A percentile compares a stretch with the other conserved stretches of the same genome.
Conservation (phyloP, 2,329 filamentous ascomycete species). For the Claviceps maximensis region DNA sequence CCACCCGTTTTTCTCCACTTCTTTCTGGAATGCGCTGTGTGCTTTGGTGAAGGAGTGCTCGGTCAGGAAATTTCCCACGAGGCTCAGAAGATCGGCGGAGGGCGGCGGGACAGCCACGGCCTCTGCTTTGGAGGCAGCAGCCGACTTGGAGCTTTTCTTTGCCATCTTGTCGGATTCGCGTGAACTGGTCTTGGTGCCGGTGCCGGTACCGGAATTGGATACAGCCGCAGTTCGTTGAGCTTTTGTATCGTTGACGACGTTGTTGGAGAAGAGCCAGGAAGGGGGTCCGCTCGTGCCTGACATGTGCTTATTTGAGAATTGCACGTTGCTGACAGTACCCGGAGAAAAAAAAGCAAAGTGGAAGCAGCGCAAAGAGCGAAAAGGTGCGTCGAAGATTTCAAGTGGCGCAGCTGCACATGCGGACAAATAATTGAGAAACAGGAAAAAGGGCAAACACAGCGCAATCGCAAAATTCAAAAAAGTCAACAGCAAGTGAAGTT, state of each 20-base stretch:
- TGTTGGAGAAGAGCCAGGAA: conserved; percentile 31
- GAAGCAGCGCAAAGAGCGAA: neutral
- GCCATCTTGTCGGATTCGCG: conserved; percentile 18
- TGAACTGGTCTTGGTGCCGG: neutral
- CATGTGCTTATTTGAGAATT: conserved; percentile 15
- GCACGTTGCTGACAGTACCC: conserved; percentile 3
- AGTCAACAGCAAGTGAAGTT: neutral
- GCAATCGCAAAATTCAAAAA: neutral
- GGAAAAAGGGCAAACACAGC: neutral
- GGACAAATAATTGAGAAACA: neutral
- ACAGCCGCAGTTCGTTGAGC: neutral
- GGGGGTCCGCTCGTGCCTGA: conserved; percentile 20
- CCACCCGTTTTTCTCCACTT: conserved; percentile 43
- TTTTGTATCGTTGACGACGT: conserved; percentile 12
- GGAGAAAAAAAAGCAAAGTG: neutral
- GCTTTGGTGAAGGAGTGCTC: conserved; percentile 52
- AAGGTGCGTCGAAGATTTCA: neutral
- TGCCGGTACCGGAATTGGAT: neutral
- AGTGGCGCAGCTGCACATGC: neutral
- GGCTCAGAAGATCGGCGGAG: conserved; percentile 49
- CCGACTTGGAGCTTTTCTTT: conserved; percentile 18
- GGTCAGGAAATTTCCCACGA: conserved; percentile 53
- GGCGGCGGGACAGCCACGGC: conserved; percentile 32
- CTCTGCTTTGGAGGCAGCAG: conserved; percentile 11
- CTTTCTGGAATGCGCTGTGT: conserved; percentile 48